Evolutionary conservation across 495 filamentous ascomycete species (phyloP), one percentile per base, ranked within the genome.

Genomic region (Neurospora pannonica): DNA sequence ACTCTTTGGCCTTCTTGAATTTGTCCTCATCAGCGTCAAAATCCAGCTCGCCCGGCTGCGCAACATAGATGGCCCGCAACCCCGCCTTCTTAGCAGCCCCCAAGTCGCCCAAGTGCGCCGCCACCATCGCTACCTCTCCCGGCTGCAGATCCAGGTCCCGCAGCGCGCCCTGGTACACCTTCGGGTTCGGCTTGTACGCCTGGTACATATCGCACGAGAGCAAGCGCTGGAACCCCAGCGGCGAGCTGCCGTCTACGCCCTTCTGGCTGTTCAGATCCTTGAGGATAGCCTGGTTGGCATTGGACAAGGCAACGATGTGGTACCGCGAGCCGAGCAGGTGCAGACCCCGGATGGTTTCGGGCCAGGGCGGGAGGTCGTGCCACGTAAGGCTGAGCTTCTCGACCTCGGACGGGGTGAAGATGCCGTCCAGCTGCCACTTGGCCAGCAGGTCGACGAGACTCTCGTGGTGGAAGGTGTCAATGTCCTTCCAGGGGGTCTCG

Each of bases 181-280:
- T 83, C 19, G 90, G 87, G 75, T 88, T 86, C 8, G 93, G 93
- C 80, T 96, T 97, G 79, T 95, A 95, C 8, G 89, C 90, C n/a
- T 85, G 83, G 77, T 94, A 95, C 74, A 91, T 85, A 81, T 91
- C 92, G 2, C 89, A 87, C 24, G 88, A 91, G 69, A 88, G 82
- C 71, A 95, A 77, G 70, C 85, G 83, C 39, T 84, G 84, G 76
- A 92, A 95, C 2, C 87, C 86, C 67, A 95, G 84, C 15, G 54
- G 54, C 15, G 54, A 67, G 6, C 54, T 67, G 24, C 54, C 54
- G 15, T 67, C 54, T 7, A 34, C 54, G 21, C 83, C 78, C 4
- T 86, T 91, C 76, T 88, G 76, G 38, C 75, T 73, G 67, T 86
- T 79, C 38, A 95, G 85, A 79, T 94, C 92, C n/a, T 85, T 75